A percentile compares a stretch with the other conserved stretches of the same genome.
phyloP scores from a whole-genome alignment of 129 eudicot genomes.

The Pulicaria dysenterica region DNA sequence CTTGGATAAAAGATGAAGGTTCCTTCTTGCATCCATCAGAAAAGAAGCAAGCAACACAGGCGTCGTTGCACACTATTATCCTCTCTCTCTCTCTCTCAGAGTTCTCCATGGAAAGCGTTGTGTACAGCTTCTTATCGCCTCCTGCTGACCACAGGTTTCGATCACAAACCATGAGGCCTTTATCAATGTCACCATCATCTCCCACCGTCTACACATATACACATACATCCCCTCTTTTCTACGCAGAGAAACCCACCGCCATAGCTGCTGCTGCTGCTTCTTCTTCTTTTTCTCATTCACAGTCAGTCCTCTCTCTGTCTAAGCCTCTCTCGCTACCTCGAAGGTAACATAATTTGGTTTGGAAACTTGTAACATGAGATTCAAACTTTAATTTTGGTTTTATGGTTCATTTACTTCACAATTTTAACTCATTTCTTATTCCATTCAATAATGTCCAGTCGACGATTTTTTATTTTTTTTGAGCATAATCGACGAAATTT shows the following conservation, averaged over 20 bases:
- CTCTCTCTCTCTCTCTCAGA: constrained; percentile 4
- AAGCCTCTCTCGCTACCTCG: constrained; percentile 13
- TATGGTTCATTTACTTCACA: background rate
- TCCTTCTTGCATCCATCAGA: too few relatives aligned
- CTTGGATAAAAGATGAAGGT: too few relatives aligned
- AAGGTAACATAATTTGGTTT: background rate
- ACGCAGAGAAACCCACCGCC: constrained; percentile 9
- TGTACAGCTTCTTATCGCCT: constrained; percentile 24
- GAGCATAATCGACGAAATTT: too few relatives aligned
- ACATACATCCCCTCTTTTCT: background rate
- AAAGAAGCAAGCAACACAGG: too few relatives aligned
- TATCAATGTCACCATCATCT: background rate
- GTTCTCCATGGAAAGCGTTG: constrained; percentile 33
- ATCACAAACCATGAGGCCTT: background rate
- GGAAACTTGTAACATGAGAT: background rate
- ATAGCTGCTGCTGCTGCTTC: background rate
- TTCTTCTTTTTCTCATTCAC: constrained; percentile 13
- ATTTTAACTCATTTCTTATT: background rate
- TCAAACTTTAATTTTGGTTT: background rate
- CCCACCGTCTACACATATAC: background rate
- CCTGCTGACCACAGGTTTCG: too few relatives aligned
- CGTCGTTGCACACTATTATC: background rate
- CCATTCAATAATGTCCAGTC: too few relatives aligned
- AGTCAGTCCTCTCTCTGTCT: constrained; percentile 10
- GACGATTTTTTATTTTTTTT: too few relatives aligned